These are phyloP conservation scores for Fusarium praegraminearum DNA, from an alignment of 2,329 filamentous ascomycete genomes.

Conservation along the genomic window DNA sequence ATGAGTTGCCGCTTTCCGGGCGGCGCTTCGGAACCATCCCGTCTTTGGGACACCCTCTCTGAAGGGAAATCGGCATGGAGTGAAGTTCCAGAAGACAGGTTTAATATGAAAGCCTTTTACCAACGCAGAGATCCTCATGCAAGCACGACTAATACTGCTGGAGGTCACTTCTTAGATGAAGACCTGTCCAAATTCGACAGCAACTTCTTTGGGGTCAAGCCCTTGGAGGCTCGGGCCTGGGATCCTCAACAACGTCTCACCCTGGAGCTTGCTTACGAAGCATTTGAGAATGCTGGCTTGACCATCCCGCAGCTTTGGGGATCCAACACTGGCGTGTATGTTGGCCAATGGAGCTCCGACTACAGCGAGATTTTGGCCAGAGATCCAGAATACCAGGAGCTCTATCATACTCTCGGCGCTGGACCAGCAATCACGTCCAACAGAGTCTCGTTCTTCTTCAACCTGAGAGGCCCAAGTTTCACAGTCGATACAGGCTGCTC, in stretches of 20 bases:
- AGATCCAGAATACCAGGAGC: slow-evolving; percentile 58
- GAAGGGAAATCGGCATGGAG: slow-evolving; percentile 3
- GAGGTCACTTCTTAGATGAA: slow-evolving; percentile 6
- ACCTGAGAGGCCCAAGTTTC: slow-evolving; percentile 60
- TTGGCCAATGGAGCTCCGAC: slow-evolving; percentile 46
- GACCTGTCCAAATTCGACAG: slow-evolving; percentile 4
- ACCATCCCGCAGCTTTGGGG: slow-evolving; percentile 46
- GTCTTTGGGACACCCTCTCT: slow-evolving; percentile 5
- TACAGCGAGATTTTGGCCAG: slow-evolving; percentile 40
- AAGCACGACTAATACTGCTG: slow-evolving; percentile 5
- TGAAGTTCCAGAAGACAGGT: slow-evolving; percentile 1
- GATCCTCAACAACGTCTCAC: slow-evolving; percentile 49
- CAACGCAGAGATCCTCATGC: slow-evolving; percentile 2
- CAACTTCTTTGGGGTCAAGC: slow-evolving; percentile 8
- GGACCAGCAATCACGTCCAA: slow-evolving; percentile 59
- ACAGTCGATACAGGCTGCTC: slow-evolving; percentile 66
- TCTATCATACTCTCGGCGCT: slow-evolving; percentile 60
- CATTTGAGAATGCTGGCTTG: slow-evolving; percentile 51
- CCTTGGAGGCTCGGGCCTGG: slow-evolving; percentile 32
- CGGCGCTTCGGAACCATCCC: slow-evolving; percentile 5
- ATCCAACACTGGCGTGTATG: slow-evolving; percentile 49
- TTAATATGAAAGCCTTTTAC: slow-evolving; percentile 4
- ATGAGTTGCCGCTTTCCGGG: slow-evolving; percentile 8
- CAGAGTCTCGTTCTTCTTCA: slow-evolving; percentile 62
- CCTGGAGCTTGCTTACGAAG: slow-evolving; percentile 47